Percentiles rank a stretch among this genome's conserved stretches.
These are phyloP conservation scores for Penicillium verrucosum DNA, from an alignment of 2,329 filamentous ascomycete genomes.

Conservation along the genomic window DNA sequence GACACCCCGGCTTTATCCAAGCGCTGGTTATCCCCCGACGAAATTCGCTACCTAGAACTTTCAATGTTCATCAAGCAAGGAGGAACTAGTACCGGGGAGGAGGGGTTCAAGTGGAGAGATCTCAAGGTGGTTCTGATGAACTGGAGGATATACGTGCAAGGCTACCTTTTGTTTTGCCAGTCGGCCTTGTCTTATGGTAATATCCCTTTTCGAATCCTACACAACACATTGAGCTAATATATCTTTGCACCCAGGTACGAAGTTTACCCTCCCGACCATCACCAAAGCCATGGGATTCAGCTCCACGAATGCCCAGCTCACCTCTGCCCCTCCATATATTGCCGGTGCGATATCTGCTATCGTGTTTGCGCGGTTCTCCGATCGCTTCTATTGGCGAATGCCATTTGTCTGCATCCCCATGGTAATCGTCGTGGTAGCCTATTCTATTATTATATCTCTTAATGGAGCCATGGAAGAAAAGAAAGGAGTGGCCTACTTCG, in stretches of 20 bases:
- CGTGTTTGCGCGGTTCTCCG: conserved; percentile 21
- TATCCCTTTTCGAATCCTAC: conserved; percentile 10
- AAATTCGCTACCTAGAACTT: conserved; percentile 39
- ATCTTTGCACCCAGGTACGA: conserved; percentile 32
- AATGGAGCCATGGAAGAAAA: conserved; percentile 20
- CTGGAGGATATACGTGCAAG: conserved; percentile 36
- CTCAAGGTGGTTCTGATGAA: conserved; percentile 36
- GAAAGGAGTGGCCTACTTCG: conserved; percentile 22
- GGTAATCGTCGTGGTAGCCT: conserved; percentile 14
- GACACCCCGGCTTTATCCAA: conserved; percentile 40
- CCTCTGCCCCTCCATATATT: conserved; percentile 26
- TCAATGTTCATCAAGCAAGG: conserved; percentile 32
- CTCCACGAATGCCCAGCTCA: conserved; percentile 35
- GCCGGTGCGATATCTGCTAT: conserved; percentile 26
- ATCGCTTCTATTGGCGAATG: conserved; percentile 26
- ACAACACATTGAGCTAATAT: conserved; percentile 19
- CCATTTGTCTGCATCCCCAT: conserved; percentile 23
- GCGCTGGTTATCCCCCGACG: conserved; percentile 38
- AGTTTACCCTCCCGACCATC: conserved; percentile 38
- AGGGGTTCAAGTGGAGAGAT: conserved; percentile 30
- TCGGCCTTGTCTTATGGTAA: conserved; percentile 23
- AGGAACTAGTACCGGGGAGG: conserved; percentile 3
- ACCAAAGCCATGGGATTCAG: conserved; percentile 39
- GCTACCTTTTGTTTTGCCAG: conserved; percentile 30
- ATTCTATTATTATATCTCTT: conserved; percentile 23